Evolutionary conservation across 2,329 filamentous ascomycete genomes (phyloP).

Genomic region (Fusarium caatingaense): DNA sequence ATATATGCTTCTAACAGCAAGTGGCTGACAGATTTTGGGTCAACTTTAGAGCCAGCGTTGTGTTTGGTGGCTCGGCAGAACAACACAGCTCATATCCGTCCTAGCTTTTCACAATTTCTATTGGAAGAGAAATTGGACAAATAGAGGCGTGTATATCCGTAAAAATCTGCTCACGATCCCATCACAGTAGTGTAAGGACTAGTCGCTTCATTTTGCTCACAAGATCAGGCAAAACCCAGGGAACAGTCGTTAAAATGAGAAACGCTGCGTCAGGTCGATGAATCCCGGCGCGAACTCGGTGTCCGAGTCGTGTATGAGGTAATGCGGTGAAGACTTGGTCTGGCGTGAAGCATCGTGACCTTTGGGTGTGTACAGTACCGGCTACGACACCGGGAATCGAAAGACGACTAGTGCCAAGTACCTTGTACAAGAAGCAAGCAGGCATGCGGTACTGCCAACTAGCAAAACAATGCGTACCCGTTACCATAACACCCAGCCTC

Average conservation of each 20-base stretch:
- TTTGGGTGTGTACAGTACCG: constrained; percentile 40
- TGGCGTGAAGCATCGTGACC: constrained; percentile 45
- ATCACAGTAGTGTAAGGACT: constrained; percentile 37
- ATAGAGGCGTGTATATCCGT: constrained; percentile 11
- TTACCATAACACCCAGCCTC: constrained; percentile 45
- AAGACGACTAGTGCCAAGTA: constrained; percentile 29
- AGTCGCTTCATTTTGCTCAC: constrained; percentile 33
- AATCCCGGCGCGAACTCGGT: constrained; percentile 47
- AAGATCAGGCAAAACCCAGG: constrained; percentile 37
- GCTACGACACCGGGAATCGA: constrained; percentile 44
- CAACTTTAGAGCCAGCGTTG: background rate
- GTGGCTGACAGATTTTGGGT: background rate
- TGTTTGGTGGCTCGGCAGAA: background rate
- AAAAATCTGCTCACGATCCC: constrained; percentile 26
- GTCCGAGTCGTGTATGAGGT: constrained; percentile 47
- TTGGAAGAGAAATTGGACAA: background rate
- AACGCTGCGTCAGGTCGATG: constrained; percentile 42
- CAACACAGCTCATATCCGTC: constrained; percentile 17
- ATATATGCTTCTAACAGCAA: constrained; percentile 6
- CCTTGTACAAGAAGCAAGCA: constrained; percentile 26
- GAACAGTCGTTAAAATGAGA: constrained; percentile 35
- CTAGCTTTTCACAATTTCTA: constrained; percentile 8
- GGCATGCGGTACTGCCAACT: constrained; percentile 7
- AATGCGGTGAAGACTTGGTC: constrained; percentile 48
- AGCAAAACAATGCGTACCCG: constrained; percentile 38